Evolutionary conservation across 129 eudicot species (phyloP).

Genomic region (Pulicaria dysenterica): DNA sequence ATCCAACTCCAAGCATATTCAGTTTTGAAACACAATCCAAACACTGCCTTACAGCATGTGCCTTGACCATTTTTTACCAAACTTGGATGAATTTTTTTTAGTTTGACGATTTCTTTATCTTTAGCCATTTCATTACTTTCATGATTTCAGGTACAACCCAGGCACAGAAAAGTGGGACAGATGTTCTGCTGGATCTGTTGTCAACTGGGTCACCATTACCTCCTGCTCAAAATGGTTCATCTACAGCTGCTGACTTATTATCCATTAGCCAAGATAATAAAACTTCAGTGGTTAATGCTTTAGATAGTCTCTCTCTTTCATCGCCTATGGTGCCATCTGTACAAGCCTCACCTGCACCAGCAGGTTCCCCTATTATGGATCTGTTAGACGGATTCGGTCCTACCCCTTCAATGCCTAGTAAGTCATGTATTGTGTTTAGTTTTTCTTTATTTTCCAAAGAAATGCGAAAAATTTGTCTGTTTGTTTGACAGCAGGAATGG

Average conservation of each 20-base stretch:
- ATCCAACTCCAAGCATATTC: too few species aligned
- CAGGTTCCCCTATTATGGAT: conserved; percentile 65
- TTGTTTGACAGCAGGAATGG: background rate
- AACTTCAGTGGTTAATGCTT: conserved; percentile 30
- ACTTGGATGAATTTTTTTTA: conserved; percentile 1
- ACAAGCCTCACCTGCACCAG: conserved; percentile 47
- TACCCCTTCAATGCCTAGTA: conserved; percentile 54
- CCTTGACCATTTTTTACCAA: conserved; percentile 8
- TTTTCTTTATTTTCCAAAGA: background rate
- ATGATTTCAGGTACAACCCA: conserved; percentile 60
- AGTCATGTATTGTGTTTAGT: background rate
- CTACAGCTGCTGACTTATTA: conserved; percentile 53
- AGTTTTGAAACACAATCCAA: too few species aligned
- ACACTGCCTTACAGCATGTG: background rate
- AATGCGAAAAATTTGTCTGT: background rate
- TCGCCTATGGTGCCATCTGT: conserved; percentile 47
- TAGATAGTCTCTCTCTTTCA: conserved; percentile 45
- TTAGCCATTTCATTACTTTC: conserved; percentile 5
- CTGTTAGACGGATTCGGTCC: conserved; percentile 77
- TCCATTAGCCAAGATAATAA: conserved; percentile 56
- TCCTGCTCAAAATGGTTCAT: conserved; percentile 51
- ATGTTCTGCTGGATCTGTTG: conserved; percentile 80
- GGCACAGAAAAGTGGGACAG: conserved; percentile 70
- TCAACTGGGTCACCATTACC: conserved; percentile 76
- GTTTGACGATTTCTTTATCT: background rate